Evolutionary conservation across 2,329 filamentous ascomycete genomes (phyloP).

Genomic region (Monilinia polystroma): DNA sequence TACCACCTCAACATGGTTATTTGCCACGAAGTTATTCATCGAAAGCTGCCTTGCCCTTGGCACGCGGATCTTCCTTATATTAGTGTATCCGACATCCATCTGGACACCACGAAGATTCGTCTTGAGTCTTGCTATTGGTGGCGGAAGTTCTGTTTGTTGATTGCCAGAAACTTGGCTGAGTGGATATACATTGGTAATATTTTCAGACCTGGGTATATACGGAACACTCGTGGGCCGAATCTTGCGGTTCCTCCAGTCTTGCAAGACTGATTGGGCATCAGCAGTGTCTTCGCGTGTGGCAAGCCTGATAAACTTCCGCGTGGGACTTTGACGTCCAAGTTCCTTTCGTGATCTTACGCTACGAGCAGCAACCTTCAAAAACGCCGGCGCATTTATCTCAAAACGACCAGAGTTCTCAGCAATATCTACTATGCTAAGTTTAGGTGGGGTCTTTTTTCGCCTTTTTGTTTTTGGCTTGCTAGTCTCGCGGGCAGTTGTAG

Average conservation of each 20-base stretch:
- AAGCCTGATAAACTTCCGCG: constrained; percentile 57
- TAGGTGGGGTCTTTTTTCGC: constrained; percentile 42
- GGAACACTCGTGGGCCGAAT: constrained; percentile 30
- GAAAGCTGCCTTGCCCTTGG: constrained; percentile 32
- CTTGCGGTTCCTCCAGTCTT: constrained; percentile 51
- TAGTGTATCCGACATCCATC: neutral
- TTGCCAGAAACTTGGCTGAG: constrained; percentile 31
- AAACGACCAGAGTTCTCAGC: constrained; percentile 40
- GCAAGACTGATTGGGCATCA: constrained; percentile 54
- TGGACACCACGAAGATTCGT: neutral
- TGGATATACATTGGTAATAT: constrained; percentile 14
- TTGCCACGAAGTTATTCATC: constrained; percentile 40
- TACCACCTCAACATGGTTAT: constrained; percentile 12
- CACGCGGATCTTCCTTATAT: constrained; percentile 29
- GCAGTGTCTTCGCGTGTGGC: constrained; percentile 60
- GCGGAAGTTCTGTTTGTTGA: constrained; percentile 28
- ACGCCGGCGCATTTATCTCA: constrained; percentile 47
- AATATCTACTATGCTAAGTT: constrained; percentile 61
- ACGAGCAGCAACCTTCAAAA: constrained; percentile 61
- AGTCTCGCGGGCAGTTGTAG: constrained; percentile 12
- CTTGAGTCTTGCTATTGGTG: constrained; percentile 17
- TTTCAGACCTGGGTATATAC: neutral
- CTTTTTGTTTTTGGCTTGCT: constrained; percentile 4
- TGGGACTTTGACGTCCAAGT: constrained; percentile 56
- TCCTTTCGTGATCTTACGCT: constrained; percentile 49